Evolutionary conservation across 257 asterid species (phyloP), one percentile per base, ranked within the genome.

Genomic region (Solanum chilense): DNA sequence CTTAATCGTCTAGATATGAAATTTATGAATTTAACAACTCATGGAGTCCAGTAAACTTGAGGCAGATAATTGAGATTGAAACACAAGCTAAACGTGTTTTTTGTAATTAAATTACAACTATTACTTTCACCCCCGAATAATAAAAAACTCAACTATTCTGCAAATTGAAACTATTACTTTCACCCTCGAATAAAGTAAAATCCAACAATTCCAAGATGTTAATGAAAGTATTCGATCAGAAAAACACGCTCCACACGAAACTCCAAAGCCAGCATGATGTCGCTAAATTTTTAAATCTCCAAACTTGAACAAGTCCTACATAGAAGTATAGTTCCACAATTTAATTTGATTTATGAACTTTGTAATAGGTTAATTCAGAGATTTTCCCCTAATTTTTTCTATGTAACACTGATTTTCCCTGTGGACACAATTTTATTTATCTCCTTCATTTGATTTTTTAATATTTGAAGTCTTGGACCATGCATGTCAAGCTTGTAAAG

Each of bases 241-340:
- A 62, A 20, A n/a, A 68, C 44, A 27, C 33, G 29, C 12, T 70
- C 18, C 23, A 31, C 62, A 87, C 31, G 85, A 75, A 87, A 90
- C 92, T 84, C 85, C 92, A 83, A 86, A 20, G 89, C 88, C 60
- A 73, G 75, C 81, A 71, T 80, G 80, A 64, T 44, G 45, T 78
- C 84, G 70, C 90, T 64, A 56, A 69, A 81, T 64, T 87, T 21
- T 25, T 77, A 77, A 86, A 60, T 56, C 86, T 87, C 80, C 78
- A 27, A 49, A 85, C 62, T 64, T 69, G 88, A 60, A 64, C 75
- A 75, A 89, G 87, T 89, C 94, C 94, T 93, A 92, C 95, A 93
- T 80, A 91, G 89, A 92, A 92, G 93, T 83, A 91, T 45, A 84
- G 76, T 87, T 44, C 49, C 49, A 44, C 49, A 44, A 12, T 44